Evolutionary conservation across 2,329 filamentous ascomycete genomes (phyloP), one percentile per base, ranked within the genome.

Genomic region (Alternaria alternata): DNA sequence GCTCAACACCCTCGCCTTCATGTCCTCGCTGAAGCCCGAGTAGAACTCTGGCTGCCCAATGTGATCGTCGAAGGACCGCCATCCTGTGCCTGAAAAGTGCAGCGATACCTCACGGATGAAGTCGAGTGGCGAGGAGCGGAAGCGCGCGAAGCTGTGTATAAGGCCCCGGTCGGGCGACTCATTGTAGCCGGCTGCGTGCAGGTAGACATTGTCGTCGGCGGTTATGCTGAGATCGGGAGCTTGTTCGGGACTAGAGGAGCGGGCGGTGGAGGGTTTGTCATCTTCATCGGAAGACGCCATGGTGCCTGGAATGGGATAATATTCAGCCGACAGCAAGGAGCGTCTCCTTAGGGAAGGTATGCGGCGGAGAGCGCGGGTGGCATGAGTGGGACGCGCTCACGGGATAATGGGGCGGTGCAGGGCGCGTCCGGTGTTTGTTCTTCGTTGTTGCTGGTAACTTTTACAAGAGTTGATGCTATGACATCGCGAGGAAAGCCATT

Each of bases 21-120:
- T 97, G 60, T 93, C 89, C 65, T 97, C 94, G 28, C 89, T 90
- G 80, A 97, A 99, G 26, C 95, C 95, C 0, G 89, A 81, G 78
- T 97, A 99, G 82, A 94, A 98, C 65, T 97, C 90, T 9, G 93
- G 93, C 77, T 97, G 94, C 22, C 95, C 95, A 70, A 98, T 90
- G 64, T 94, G 86, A 63, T 91, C 84, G 74, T 98, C 93, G 81
- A 99, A 99, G 61, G 92, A 92, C 62, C 95, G 91, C 95, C 95
- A 99, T 76, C 94, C 94, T 51, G 91, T 91, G 55, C 95, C 95
- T 12, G 93, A 94, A 65, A 98, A 91, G 80, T 98, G 94, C 34
- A 97, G 85, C 47, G 92, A 95, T 34, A 99, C 90, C 82, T 99
- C 95, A 68, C 93, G 92, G 30, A 98, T 87, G 77, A 98, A 98